These are phyloP conservation scores for Phallus indusiatus DNA, from an alignment of 768 basidiomycete species.

Conservation along the genomic window DNA sequence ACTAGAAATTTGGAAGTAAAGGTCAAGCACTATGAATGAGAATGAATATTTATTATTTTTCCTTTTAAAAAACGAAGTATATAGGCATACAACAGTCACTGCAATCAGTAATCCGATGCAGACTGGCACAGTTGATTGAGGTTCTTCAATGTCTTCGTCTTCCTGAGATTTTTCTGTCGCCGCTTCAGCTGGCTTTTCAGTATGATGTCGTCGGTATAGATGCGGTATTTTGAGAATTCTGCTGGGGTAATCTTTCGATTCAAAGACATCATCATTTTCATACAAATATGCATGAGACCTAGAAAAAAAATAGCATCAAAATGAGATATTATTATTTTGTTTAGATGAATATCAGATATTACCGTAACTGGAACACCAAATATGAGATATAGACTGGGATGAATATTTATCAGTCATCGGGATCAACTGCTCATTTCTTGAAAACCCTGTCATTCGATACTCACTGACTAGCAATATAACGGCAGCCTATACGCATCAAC, in stretches of 20 bases:
- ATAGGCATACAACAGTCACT: slow-evolving; percentile 53
- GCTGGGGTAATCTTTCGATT: slow-evolving; percentile 18
- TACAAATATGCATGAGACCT: slow-evolving; percentile 66
- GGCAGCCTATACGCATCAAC: slow-evolving; percentile 41
- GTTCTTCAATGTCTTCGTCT: slow-evolving; percentile 39
- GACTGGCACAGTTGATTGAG: slow-evolving; percentile 49
- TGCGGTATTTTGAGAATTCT: not conserved
- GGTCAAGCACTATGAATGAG: slow-evolving; percentile 34
- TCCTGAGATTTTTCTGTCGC: slow-evolving; percentile 17
- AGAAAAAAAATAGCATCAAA: not conserved
- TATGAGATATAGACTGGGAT: slow-evolving; percentile 62
- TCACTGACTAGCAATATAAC: slow-evolving; percentile 69
- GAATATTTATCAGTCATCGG: not conserved
- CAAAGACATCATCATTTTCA: slow-evolving; percentile 24
- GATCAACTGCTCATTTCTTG: not conserved
- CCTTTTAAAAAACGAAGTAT: not conserved
- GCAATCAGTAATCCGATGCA: slow-evolving; percentile 43
- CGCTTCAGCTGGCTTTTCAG: no score
- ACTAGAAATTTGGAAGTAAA: slow-evolving; percentile 65
- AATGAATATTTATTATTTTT: not conserved
- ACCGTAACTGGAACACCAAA: slow-evolving; percentile 63
- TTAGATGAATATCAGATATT: not conserved
- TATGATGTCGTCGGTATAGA: not conserved
- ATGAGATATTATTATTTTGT: no score
- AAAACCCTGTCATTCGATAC: slow-evolving; percentile 15